These are phyloP conservation scores for Umbelopsis vinacea DNA, from an alignment of 192 early-diverging fungal genomes.

Conservation along the genomic window DNA sequence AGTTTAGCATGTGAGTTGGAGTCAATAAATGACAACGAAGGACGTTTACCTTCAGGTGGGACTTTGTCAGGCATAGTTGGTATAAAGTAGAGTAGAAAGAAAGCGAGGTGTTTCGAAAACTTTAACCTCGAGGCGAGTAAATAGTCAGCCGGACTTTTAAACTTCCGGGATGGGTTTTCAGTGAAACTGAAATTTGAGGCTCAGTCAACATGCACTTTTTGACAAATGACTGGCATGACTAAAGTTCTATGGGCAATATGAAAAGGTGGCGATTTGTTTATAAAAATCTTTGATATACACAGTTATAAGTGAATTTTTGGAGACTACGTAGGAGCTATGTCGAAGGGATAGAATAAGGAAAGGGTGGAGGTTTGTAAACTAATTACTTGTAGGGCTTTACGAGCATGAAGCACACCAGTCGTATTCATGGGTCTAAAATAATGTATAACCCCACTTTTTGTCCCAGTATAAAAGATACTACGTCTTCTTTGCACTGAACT, in stretches of 20 bases:
- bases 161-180: not conserved
- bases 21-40: not conserved
- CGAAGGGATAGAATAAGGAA: not conserved
- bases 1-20: too few species aligned
- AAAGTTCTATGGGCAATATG: slow-evolving; percentile 8
- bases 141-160: not conserved
- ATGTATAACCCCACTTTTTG: not conserved
- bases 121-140: not conserved
- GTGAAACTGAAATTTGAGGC: not conserved
- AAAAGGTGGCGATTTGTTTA: not conserved
- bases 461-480: too few species aligned
- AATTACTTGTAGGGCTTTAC: too few species aligned
- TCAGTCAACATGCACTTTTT: not conserved
- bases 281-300: slow-evolving; percentile 21
- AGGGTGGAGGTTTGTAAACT: not conserved
- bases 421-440: slow-evolving; percentile 7
- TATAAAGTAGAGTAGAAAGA: not conserved
- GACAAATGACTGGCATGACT: not conserved
- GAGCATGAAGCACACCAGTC: not conserved
- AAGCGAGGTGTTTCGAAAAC: not conserved
- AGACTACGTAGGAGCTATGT: slow-evolving; percentile 9
- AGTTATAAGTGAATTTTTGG: not conserved
- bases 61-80: slow-evolving; percentile 30
- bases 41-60: slow-evolving; percentile 26
- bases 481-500: too few species aligned